Evolutionary conservation across 2,329 filamentous ascomycete genomes (phyloP).

Genomic region (Fulvia fulva): DNA sequence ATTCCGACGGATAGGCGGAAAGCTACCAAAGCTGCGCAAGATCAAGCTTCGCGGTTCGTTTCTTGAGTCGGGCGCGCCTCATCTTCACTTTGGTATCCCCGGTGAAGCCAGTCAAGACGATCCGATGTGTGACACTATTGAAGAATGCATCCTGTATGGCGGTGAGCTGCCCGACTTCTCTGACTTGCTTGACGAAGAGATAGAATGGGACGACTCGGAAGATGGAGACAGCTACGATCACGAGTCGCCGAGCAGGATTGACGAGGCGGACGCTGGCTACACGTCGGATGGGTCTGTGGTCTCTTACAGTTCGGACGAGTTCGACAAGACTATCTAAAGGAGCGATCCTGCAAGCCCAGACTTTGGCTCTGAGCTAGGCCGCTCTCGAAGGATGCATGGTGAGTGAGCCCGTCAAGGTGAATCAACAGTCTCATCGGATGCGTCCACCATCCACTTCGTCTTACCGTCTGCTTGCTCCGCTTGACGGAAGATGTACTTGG

Average conservation of each 20-base stretch:
- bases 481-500: background rate
- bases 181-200: background rate
- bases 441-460: background rate
- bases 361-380: too few relatives aligned
- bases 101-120: background rate
- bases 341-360: background rate
- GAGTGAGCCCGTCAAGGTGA: too few relatives aligned
- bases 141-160: background rate
- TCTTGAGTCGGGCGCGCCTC: background rate
- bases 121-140: background rate
- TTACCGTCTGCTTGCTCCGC: background rate
- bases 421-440: too few relatives aligned
- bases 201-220: background rate
- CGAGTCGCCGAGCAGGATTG: background rate
- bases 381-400: too few relatives aligned
- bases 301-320: constrained; percentile 3
- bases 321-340: constrained; percentile 2
- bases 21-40: constrained; percentile 4
- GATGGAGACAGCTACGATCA: background rate
- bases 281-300: constrained; percentile 6
- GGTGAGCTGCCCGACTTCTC: background rate
- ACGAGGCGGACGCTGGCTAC: constrained; percentile 8
- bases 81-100: background rate
- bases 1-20: constrained; percentile 2
- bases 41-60: constrained; percentile 5